These are phyloP conservation scores for Citrus maxima DNA, from an alignment of 345 rosid species.

Conservation along the genomic window DNA sequence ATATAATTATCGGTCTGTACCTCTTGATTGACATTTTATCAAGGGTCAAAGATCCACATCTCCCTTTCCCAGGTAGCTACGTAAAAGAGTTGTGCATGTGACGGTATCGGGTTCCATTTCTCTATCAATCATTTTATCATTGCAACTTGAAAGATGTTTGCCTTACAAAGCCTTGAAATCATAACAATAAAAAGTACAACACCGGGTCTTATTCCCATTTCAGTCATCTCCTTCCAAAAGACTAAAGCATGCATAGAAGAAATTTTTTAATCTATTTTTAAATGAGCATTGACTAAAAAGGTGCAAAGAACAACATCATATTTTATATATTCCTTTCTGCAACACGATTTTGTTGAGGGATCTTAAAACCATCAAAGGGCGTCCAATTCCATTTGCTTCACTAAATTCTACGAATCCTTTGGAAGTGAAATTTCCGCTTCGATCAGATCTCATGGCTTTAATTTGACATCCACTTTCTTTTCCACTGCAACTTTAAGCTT, in stretches of 20 bases:
- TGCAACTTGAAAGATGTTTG: constrained; percentile 9
- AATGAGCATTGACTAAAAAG: constrained; percentile 38
- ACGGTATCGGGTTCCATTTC: constrained; percentile 39
- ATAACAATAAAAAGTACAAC: constrained; percentile 58
- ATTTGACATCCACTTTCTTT: too few species aligned
- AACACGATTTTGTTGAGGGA: too few species aligned
- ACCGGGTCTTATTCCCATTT: constrained; percentile 40
- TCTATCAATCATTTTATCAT: too few species aligned
- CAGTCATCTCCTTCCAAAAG: constrained; percentile 39
- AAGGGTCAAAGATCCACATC: constrained; percentile 34
- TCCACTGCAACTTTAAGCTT: too few species aligned
- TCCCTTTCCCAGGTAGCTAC: constrained; percentile 38
- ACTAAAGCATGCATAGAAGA: constrained; percentile 19
- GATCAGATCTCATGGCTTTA: too few species aligned
- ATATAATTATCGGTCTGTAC: constrained; percentile 23
- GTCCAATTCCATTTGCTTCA: too few species aligned
- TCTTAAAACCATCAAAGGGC: too few species aligned
- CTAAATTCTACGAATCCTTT: too few species aligned
- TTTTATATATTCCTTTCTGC: constrained; percentile 33
- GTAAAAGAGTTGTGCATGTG: constrained; percentile 54
- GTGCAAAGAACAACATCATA: constrained; percentile 67
- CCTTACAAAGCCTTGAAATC: constrained; percentile 54
- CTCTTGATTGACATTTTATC: constrained; percentile 37
- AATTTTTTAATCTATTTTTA: constrained; percentile 20
- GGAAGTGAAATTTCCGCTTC: too few species aligned